Evolutionary conservation across 1,284 basidiomycete genomes (phyloP).

Genomic region (Kwoniella shivajii): DNA sequence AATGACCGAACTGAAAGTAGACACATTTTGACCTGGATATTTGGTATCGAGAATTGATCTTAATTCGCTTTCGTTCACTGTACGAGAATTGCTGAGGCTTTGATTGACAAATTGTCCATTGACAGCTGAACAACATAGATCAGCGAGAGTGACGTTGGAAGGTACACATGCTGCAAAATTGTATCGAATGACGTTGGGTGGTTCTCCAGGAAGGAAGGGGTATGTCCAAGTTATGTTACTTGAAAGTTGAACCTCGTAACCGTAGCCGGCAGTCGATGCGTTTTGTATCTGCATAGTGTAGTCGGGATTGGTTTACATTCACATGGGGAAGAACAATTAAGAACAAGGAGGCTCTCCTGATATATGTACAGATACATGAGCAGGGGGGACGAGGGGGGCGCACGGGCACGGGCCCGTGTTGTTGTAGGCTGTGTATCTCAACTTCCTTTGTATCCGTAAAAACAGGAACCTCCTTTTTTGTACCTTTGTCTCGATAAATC

Average conservation of each 20-base stretch:
- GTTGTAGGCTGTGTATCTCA: no score
- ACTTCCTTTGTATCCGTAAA: no score
- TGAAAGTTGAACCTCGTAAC: background rate
- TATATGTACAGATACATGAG: no score
- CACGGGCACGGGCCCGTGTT: no score
- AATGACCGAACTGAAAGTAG: background rate
- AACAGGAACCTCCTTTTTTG: no score
- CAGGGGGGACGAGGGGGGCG: no score
- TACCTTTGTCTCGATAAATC: no score
- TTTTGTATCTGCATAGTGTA: constrained; percentile 9
- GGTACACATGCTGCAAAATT: constrained; percentile 18
- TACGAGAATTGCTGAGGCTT: background rate
- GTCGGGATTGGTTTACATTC: no score
- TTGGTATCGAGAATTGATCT: background rate
- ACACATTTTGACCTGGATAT: constrained; percentile 1
- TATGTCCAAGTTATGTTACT: constrained; percentile 15
- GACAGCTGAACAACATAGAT: constrained; percentile 13
- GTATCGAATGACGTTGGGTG: constrained; percentile 11
- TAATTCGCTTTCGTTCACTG: constrained; percentile 3
- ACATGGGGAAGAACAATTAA: no score
- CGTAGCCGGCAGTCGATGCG: background rate
- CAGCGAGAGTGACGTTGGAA: constrained; percentile 20
- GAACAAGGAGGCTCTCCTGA: no score
- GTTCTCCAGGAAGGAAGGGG: constrained; percentile 19
- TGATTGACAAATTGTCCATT: constrained; percentile 12